Evolutionary conservation across 345 rosid species (phyloP), one percentile per base, ranked within the genome.

Genomic region (Noccaea bulbosa): DNA sequence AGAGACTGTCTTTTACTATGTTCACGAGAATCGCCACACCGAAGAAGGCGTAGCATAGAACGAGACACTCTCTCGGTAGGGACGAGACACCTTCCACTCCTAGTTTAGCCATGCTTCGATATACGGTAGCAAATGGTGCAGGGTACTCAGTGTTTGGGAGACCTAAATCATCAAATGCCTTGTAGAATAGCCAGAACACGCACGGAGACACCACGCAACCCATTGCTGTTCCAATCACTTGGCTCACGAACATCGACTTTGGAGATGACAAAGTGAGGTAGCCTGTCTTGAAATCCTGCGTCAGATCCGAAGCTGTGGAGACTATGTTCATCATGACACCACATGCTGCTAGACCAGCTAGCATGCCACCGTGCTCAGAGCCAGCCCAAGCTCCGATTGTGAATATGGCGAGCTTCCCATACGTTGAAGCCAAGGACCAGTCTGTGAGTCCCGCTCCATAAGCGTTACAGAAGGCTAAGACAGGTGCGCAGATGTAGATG

Each of bases 241-340:
- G 98, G 82, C 94, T 86, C 3, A 87, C 24, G 62, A 89, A 86
- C 96, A 89, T 85, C 3, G 98, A 79, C 27, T 75, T 74, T 5
- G 98, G 96, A 1, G 98, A 89, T 24, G 98, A 79, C 5, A 92
- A 78, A n/a, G 98, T 92, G 32, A 89, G 71, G 76, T 89, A 89
- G 3, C 98, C 96, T 0, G 96, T 92, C 81, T 89, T 92, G 75
- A 92, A 92, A 69, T 92, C 96, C 43, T 92, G 96, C 54, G 82
- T 85, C 4, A 92, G 81, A 69, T 92, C 98, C 0, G 98, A 87
- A 45, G 98, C 92, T 2, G 96, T 92, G 0, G 96, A 81, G 14
- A 92, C 94, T 11, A 89, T 92, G 78, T 85, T 87, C 96, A 89
- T 92, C 92, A 92, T 89, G 41, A 92, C 94, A 22, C 96, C 98